Evolutionary conservation across 768 basidiomycete species (phyloP).

Genomic region (Antrodiella citrinella): DNA sequence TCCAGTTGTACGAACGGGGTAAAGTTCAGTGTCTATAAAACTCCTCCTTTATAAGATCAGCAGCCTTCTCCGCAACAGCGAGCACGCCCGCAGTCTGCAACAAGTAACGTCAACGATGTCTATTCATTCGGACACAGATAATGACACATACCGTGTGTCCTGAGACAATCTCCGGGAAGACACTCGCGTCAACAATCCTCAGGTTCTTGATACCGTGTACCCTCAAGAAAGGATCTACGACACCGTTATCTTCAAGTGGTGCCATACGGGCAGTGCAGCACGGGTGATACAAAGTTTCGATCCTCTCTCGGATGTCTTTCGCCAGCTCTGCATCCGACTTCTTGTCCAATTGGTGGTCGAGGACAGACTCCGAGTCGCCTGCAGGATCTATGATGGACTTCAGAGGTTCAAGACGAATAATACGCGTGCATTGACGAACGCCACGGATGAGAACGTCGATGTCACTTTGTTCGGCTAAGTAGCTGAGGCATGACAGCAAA

Average conservation of each 20-base stretch:
- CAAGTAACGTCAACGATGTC: not conserved
- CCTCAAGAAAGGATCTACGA: constrained; percentile 33
- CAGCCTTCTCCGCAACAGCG: constrained; percentile 12
- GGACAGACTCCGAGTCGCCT: constrained; percentile 17
- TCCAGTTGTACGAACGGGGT: not conserved
- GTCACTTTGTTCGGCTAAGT: constrained; percentile 35
- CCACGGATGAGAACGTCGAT: constrained; percentile 32
- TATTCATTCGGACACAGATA: not conserved
- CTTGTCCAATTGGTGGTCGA: constrained; percentile 31
- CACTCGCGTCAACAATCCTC: constrained; percentile 38
- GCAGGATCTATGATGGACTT: constrained; percentile 26
- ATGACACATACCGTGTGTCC: constrained; percentile 35
- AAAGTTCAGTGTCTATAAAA: not conserved
- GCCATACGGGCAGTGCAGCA: constrained; percentile 34
- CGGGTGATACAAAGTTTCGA: constrained; percentile 38
- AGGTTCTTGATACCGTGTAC: constrained; percentile 37
- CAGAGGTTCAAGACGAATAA: constrained; percentile 32
- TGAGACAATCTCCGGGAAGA: constrained; percentile 34
- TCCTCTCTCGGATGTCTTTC: constrained; percentile 23
- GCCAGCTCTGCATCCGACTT: constrained; percentile 28
- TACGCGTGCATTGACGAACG: constrained; percentile 29
- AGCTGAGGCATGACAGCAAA: constrained; percentile 22
- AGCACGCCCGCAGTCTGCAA: constrained; percentile 11
- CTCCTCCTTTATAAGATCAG: constrained; percentile 11
- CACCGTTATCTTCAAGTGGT: constrained; percentile 28